Base-by-base conservation (phyloP, 2,329 filamentous ascomycete genomes). In the Penicillium frequentans region DNA sequence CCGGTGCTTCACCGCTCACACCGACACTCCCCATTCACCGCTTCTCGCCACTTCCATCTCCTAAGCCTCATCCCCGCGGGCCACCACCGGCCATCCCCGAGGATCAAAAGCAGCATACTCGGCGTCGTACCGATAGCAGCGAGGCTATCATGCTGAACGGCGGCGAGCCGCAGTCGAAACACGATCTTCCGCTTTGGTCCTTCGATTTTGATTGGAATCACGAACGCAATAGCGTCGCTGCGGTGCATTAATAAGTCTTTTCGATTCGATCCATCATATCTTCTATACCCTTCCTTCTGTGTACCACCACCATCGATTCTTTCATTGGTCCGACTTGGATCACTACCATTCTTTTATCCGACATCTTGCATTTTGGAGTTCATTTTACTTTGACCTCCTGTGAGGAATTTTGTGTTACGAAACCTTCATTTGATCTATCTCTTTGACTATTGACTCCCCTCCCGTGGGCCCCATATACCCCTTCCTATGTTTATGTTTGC, bases 121-220 rank as follows among this genome's bases (percentile, higher is more conserved):
- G 74, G 37, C 71, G 75, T 47, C 71, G 75, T 29, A 78, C 76
- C 0, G 72, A 76, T 58, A 78, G 75, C 60, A 77, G 75, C 55
- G 77, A 79, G 64, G 77, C 78, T 55, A 79, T 82, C 48, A 73
- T 76, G 49, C 68, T 78, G 45, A 75, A 75, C 50, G 69, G 75
- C 1, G 76, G 79, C 4, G 79, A 80, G 29, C 81, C 82, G 60
- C 79, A 76, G 44, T 84, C 85, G 79, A 84, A 86, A 50, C 65
- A 82, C 11, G 79, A 79, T 5, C 76, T 81, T 53, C 74, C 75
- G 5, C 65, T 77, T 26, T 78, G 76, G 76, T 60, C 64, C 6
- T 65, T 66, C 27, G 66, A 73, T 46, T 61, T 73, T 55, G 66
- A 74, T 44, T 70, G 75, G 73, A 67, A 73, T 71, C 59, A 81